Conservation (phyloP, 352 stramenopile species). For the Plasmopara halstedii region DNA sequence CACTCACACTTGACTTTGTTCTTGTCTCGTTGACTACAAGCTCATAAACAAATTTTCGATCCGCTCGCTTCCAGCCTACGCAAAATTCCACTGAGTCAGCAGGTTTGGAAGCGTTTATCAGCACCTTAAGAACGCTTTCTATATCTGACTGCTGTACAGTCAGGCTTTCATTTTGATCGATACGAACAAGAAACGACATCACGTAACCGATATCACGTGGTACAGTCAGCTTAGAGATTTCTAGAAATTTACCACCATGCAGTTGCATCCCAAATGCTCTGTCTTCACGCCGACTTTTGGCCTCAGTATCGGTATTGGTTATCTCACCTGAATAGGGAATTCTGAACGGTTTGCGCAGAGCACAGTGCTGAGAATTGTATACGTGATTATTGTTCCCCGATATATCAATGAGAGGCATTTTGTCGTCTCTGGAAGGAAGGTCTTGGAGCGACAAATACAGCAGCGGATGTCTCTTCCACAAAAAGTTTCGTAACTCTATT, state of each 20-base stretch:
- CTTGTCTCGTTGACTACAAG: slow-evolving; percentile 1
- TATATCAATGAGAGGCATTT: slow-evolving; percentile 33
- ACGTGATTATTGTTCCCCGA: slow-evolving; percentile 42
- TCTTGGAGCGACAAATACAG: slow-evolving; percentile 66
- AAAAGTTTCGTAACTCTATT: slow-evolving; percentile 31
- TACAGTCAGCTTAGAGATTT: slow-evolving; percentile 1
- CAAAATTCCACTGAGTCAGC: slow-evolving; percentile 8
- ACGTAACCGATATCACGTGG: slow-evolving; percentile 1
- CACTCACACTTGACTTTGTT: not conserved
- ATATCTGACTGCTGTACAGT: not conserved
- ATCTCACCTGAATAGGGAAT: slow-evolving; percentile 18
- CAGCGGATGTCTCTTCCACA: slow-evolving; percentile 29
- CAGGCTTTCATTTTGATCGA: slow-evolving; percentile 15
- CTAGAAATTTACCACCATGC: slow-evolving; percentile 18
- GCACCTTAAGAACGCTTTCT: slow-evolving; percentile 12
- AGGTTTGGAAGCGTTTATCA: slow-evolving; percentile 1
- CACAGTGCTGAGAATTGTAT: slow-evolving; percentile 16
- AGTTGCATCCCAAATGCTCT: slow-evolving; percentile 35
- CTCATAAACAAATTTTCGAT: slow-evolving; percentile 9
- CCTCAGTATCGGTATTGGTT: not conserved
- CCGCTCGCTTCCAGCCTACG: slow-evolving; percentile 12
- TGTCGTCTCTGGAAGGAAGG: slow-evolving; percentile 2
- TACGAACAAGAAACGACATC: slow-evolving; percentile 44
- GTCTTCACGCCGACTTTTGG: slow-evolving; percentile 2
- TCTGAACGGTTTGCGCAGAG: slow-evolving; percentile 51